phyloP scores from a whole-genome alignment of 805 yeast species.

The Starmerella davenportii region DNA sequence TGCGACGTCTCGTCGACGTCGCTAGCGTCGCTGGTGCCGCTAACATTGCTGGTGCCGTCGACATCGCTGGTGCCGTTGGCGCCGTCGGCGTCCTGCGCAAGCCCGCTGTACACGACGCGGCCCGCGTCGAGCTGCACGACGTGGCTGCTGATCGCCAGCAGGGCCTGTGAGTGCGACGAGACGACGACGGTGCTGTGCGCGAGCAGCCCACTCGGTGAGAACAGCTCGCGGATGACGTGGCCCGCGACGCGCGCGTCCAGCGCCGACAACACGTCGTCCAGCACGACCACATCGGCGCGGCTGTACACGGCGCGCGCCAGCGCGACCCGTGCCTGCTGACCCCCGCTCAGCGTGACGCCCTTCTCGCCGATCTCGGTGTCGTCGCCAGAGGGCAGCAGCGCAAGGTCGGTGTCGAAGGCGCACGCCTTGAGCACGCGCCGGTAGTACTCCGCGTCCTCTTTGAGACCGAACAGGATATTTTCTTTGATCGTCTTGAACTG shows the following conservation, averaged over 20 bases:
- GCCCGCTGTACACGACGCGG: background rate
- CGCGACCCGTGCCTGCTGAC: constrained; percentile 83
- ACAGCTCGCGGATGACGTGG: constrained; percentile 56
- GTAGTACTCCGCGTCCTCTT: constrained; percentile 59
- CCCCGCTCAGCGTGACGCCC: constrained; percentile 89
- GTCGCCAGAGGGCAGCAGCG: constrained; percentile 66
- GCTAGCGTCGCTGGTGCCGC: too few species aligned
- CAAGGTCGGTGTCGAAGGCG: constrained; percentile 59
- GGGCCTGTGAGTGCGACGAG: constrained; percentile 38
- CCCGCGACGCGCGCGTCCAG: constrained; percentile 88
- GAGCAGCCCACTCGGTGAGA: constrained; percentile 49
- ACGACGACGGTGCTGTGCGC: constrained; percentile 49
- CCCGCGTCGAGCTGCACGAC: background rate
- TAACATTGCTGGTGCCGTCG: too few species aligned
- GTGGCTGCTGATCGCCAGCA: background rate
- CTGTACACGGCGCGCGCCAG: constrained; percentile 86
- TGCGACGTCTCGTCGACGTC: too few species aligned
- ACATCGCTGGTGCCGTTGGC: too few species aligned
- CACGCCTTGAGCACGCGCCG: constrained; percentile 40
- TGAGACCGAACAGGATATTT: constrained; percentile 60
- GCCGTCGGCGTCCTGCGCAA: background rate
- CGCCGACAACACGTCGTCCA: constrained; percentile 86
- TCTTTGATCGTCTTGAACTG: constrained; percentile 78
- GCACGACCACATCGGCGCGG: constrained; percentile 70
- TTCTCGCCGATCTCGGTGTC: constrained; percentile 83